These are phyloP conservation scores for Gossypium schwendimanii DNA, from an alignment of 441 rosid species.

Conservation along the genomic window DNA sequence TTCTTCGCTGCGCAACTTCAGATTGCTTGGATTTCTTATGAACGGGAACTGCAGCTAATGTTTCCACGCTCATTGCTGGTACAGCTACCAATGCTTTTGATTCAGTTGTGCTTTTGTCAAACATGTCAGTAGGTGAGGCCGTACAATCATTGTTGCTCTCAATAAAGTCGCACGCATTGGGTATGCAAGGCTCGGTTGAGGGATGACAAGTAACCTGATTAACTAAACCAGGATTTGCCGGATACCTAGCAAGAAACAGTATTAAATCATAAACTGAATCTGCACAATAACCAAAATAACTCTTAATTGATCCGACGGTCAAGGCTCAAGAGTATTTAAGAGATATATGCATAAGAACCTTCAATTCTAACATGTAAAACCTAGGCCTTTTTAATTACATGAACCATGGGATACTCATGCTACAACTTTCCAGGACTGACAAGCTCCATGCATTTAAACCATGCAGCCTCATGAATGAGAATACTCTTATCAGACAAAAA, in stretches of 20 bases:
- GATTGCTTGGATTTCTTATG: slow-evolving; percentile 52
- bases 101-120: slow-evolving; percentile 35
- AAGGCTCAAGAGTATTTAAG: background rate
- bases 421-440: background rate
- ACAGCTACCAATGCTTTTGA: slow-evolving; percentile 51
- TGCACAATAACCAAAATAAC: background rate
- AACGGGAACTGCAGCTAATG: slow-evolving; percentile 54
- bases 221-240: slow-evolving; percentile 23
- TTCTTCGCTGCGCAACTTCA: slow-evolving; percentile 78
- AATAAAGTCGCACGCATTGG: slow-evolving; percentile 32
- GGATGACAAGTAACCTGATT: slow-evolving; percentile 29
- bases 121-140: slow-evolving; percentile 41
- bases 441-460: background rate
- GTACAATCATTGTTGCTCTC: slow-evolving; percentile 66
- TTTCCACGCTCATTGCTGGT: slow-evolving; percentile 41
- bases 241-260: slow-evolving; percentile 37
- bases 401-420: background rate
- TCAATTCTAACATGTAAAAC: background rate
- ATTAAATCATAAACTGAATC: slow-evolving; percentile 1
- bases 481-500: background rate
- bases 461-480: background rate
- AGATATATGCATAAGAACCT: background rate
- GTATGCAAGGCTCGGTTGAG: slow-evolving; percentile 29
- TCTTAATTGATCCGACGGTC: background rate
- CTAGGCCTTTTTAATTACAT: background rate